Evolutionary conservation across 2,329 filamentous ascomycete species (phyloP).

Genomic region (Alternaria ventricosa): DNA sequence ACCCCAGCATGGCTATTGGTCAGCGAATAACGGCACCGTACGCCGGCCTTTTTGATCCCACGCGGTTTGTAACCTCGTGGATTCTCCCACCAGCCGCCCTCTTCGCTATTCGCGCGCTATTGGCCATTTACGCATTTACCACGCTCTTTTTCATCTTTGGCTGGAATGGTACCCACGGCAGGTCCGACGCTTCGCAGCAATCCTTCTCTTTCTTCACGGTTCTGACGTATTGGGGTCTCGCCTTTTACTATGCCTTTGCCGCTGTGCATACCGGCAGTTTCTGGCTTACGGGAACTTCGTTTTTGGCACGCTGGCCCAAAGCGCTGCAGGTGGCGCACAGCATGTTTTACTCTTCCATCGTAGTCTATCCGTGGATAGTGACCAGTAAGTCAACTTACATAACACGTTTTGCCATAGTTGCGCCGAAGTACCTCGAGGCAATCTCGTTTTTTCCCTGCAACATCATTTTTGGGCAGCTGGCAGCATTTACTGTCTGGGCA

Average conservation of each 20-base stretch:
- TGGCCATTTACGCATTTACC: constrained; percentile 70
- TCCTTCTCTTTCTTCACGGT: constrained; percentile 84
- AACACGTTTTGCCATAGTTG: not conserved
- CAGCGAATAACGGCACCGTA: constrained; percentile 26
- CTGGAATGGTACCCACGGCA: constrained; percentile 64
- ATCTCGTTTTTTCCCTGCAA: not conserved
- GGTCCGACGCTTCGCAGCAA: constrained; percentile 53
- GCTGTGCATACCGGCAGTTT: constrained; percentile 74
- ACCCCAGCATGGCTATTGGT: constrained; percentile 34
- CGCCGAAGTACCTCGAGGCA: not conserved
- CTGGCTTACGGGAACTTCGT: constrained; percentile 47
- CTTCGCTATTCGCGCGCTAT: constrained; percentile 61
- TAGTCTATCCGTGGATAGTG: constrained; percentile 53
- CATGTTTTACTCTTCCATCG: constrained; percentile 52
- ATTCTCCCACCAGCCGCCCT: constrained; percentile 71
- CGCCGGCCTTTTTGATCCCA: constrained; percentile 50
- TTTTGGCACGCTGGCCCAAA: constrained; percentile 48
- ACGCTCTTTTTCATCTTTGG: constrained; percentile 73
- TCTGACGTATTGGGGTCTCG: constrained; percentile 81
- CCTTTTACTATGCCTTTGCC: constrained; percentile 76
- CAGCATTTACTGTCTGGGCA: not conserved
- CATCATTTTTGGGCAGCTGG: not conserved
- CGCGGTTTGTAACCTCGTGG: constrained; percentile 81
- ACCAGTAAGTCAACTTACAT: constrained; percentile 46
- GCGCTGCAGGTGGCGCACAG: constrained; percentile 48